Percentiles rank a stretch among this genome's conserved stretches.
Conservation (phyloP, 2,329 filamentous ascomycete genomes). For the Talaromyces marneffei region DNA sequence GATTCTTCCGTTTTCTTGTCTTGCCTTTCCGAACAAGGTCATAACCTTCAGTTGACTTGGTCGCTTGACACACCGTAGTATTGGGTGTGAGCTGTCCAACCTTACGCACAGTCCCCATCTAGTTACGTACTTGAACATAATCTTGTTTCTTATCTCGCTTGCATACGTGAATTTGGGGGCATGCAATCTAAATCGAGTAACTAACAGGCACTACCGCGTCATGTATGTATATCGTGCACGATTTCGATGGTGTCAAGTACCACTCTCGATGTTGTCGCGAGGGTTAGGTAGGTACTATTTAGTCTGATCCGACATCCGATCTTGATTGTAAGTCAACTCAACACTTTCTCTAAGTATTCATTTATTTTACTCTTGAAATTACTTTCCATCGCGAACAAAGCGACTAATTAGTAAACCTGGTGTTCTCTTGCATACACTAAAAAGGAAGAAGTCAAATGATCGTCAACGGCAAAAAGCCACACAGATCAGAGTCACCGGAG, state of each 20-base stretch:
- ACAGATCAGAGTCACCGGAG: not conserved
- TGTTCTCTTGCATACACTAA: not conserved
- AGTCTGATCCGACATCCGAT: not conserved
- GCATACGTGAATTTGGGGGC: not conserved
- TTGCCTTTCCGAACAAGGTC: no score
- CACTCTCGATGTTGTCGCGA: not conserved
- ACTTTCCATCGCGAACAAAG: not conserved
- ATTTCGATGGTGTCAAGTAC: not conserved
- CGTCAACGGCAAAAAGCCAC: not conserved
- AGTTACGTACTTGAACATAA: not conserved
- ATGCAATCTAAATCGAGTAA: not conserved
- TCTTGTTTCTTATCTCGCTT: not conserved
- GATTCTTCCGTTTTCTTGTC: not conserved
- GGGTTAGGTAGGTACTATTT: no score
- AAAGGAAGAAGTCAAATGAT: not conserved
- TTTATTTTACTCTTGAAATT: no score
- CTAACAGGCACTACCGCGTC: not conserved
- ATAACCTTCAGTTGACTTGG: not conserved
- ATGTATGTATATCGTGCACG: not conserved
- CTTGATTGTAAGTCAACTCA: not conserved
- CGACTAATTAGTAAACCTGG: not conserved
- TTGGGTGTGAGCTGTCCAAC: not conserved
- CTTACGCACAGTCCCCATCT: not conserved
- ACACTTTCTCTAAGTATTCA: not conserved
- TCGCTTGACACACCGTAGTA: not conserved